Conservation (phyloP, 176 grass and related monocot species). For the Pontederia paniculata region DNA sequence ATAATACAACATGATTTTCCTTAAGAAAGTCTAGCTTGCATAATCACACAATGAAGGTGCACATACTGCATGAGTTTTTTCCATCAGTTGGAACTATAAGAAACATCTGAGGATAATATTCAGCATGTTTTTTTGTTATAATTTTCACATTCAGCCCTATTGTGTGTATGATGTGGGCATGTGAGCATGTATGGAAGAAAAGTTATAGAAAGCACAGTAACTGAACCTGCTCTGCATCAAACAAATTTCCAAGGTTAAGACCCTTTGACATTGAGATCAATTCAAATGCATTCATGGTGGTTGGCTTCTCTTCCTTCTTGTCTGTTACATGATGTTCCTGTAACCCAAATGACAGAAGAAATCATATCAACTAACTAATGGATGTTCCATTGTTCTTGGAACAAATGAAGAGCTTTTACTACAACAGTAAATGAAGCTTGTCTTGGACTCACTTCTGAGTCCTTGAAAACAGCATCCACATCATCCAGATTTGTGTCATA, state of each 20-base stretch:
- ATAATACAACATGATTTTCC: no score
- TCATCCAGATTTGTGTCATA: slow-evolving; percentile 74
- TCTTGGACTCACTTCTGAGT: slow-evolving; percentile 68
- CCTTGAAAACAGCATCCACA: slow-evolving; percentile 86
- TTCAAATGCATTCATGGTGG: slow-evolving; percentile 96
- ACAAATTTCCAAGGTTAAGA: slow-evolving; percentile 90
- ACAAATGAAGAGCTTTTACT: slow-evolving; percentile 16
- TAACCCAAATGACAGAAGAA: neutral
- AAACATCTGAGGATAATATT: no score
- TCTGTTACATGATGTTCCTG: slow-evolving; percentile 84
- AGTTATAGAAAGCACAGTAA: neutral
- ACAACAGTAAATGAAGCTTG: neutral
- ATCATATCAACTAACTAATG: slow-evolving; percentile 14
- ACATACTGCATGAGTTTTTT: no score
- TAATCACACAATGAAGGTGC: no score
- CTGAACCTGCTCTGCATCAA: slow-evolving; percentile 70
- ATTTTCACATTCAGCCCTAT: neutral
- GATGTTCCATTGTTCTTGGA: slow-evolving; percentile 16
- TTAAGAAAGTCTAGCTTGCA: no score
- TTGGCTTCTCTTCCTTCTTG: slow-evolving; percentile 76
- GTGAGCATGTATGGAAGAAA: neutral
- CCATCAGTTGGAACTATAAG: no score
- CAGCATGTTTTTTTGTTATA: no score
- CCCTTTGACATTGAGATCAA: slow-evolving; percentile 87
- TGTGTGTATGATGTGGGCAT: neutral